These are phyloP conservation scores for Vanderwaltozyma polyspora DNA, from an alignment of 805 yeast genomes.

Conservation along the genomic window DNA sequence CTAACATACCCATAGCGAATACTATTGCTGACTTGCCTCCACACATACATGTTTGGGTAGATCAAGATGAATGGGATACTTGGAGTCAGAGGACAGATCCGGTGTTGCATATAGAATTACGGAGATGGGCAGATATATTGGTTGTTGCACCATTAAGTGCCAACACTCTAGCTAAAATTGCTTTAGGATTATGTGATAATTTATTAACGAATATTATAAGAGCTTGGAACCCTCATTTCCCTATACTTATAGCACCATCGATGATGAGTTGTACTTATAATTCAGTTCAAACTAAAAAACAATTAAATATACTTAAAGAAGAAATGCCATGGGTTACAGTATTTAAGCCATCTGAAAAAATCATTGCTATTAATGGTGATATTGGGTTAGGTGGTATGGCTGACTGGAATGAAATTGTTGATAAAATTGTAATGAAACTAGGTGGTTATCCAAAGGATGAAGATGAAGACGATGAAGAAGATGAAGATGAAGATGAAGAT, in stretches of 20 bases:
- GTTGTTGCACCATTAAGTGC: constrained; percentile 93
- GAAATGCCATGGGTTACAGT: constrained; percentile 93
- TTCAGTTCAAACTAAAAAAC: constrained; percentile 77
- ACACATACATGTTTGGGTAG: constrained; percentile 81
- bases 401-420: constrained; percentile 91
- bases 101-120: constrained; percentile 82
- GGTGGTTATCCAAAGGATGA: constrained; percentile 45
- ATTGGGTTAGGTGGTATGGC: constrained; percentile 99
- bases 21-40: constrained; percentile 31
- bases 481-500: constrained; percentile 22
- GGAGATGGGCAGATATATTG: constrained; percentile 92
- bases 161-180: constrained; percentile 77
- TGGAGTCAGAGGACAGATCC: constrained; percentile 80
- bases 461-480: constrained; percentile 27
- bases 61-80: constrained; percentile 82
- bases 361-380: constrained; percentile 85
- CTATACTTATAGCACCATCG: constrained; percentile 84
- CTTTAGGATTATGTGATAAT: constrained; percentile 87
- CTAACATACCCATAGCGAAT: neutral
- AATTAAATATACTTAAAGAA: constrained; percentile 60
- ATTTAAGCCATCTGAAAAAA: constrained; percentile 86
- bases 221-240: constrained; percentile 90
- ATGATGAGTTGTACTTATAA: constrained; percentile 89
- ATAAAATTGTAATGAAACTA: constrained; percentile 61
- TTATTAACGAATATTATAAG: constrained; percentile 81